Conservation (phyloP, 2,329 filamentous ascomycete genomes). For the Sporothrix sp. region DNA sequence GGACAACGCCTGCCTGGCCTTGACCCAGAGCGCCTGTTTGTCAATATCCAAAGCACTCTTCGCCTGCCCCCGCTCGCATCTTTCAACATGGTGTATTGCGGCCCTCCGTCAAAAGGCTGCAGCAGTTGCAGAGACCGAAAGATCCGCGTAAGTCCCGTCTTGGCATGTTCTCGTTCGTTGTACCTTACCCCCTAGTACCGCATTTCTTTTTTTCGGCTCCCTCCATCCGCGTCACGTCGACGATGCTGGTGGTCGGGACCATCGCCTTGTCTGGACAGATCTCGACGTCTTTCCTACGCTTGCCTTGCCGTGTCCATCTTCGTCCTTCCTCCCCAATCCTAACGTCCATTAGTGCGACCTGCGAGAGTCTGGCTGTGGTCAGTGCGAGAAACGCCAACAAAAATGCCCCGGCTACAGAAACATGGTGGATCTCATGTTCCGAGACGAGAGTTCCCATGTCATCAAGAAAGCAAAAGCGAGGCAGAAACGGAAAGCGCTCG, state of each 20-base stretch:
- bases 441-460: slow-evolving; percentile 46
- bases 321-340: neutral
- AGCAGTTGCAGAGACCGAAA: slow-evolving; percentile 46
- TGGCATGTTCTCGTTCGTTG: too few species aligned
- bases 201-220: slow-evolving; percentile 4
- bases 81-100: slow-evolving; percentile 44
- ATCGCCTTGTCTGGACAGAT: neutral
- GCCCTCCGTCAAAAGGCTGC: slow-evolving; percentile 48
- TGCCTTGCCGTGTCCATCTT: neutral
- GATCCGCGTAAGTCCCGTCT: slow-evolving; percentile 41
- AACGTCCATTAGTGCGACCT: slow-evolving; percentile 39
- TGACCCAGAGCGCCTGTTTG: neutral
- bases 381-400: slow-evolving; percentile 43
- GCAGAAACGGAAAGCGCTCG: slow-evolving; percentile 21
- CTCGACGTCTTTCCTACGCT: neutral
- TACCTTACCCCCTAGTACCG: neutral
- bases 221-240: neutral
- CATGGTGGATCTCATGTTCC: slow-evolving; percentile 47
- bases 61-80: neutral
- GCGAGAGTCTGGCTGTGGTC: slow-evolving; percentile 40
- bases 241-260: neutral
- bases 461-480: slow-evolving; percentile 41
- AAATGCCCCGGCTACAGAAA: slow-evolving; percentile 47
- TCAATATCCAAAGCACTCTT: neutral
- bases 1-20: neutral